Conservation (phyloP, 2,329 filamentous ascomycete species). For the Talaromyces piceae region DNA sequence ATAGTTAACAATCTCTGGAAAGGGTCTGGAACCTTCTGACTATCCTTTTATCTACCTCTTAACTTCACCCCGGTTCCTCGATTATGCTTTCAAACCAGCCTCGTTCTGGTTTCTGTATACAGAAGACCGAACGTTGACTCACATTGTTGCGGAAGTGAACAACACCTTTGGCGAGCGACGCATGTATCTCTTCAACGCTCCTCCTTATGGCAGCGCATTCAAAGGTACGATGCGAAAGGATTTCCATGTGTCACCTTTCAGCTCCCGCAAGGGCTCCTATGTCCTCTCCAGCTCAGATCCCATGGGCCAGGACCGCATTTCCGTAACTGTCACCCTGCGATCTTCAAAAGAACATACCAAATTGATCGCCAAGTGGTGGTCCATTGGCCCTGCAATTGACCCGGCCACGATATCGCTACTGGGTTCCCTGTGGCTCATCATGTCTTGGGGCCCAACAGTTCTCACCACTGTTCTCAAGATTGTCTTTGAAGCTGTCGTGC, state of each 20-base stretch:
- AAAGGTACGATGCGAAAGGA: neutral
- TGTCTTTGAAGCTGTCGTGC: neutral
- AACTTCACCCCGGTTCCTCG: neutral
- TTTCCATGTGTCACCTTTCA: neutral
- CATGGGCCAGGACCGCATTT: neutral
- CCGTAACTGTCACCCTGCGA: neutral
- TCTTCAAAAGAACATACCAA: neutral
- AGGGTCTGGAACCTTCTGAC: neutral
- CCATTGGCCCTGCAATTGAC: neutral
- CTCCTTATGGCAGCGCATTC: neutral
- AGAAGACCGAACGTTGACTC: neutral
- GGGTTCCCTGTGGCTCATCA: neutral
- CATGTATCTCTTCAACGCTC: neutral
- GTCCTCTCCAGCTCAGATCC: neutral
- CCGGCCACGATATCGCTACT: neutral
- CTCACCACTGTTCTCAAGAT: neutral
- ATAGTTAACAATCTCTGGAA: neutral
- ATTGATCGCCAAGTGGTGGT: neutral
- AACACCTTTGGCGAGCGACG: neutral
- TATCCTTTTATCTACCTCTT: constrained; percentile 1
- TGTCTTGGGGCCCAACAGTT: neutral
- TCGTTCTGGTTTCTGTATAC: neutral
- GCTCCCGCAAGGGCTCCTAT: neutral
- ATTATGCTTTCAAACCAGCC: neutral
- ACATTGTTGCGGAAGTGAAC: neutral